phyloP scores from a whole-genome alignment of 305 asterid genomes.

The Rubia balearica region DNA sequence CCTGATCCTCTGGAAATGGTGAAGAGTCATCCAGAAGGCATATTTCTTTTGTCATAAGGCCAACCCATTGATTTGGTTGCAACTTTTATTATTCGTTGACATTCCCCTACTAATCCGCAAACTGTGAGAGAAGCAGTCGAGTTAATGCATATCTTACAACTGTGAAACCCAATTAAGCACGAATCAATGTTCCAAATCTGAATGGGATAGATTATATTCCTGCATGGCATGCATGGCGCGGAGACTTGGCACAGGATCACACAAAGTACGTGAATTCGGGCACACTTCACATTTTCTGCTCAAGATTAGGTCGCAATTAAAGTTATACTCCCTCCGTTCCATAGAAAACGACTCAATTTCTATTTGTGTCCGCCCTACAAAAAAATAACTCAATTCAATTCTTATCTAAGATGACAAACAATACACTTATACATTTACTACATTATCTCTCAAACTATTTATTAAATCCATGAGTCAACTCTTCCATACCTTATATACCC shows the following conservation, averaged over 20 bases:
- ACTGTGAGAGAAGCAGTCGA: neutral
- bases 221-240: slow-evolving; percentile 7
- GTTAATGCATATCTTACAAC: neutral
- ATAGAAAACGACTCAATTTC: no score
- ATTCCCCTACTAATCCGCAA: slow-evolving; percentile 1
- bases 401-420: no score
- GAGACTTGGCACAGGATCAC: neutral
- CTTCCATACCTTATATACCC: no score
- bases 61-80: slow-evolving; percentile 3
- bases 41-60: neutral
- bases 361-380: no score
- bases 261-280: neutral
- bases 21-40: slow-evolving; percentile 8
- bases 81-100: slow-evolving; percentile 14
- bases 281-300: no score
- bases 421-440: no score
- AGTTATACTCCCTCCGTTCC: no score
- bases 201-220: slow-evolving; percentile 14
- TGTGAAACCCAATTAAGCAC: neutral
- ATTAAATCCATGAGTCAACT: no score
- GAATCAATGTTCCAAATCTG: neutral
- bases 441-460: no score
- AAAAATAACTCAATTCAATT: no score
- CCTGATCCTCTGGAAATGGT: neutral
- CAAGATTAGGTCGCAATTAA: no score